These are phyloP conservation scores for Incumbomyces lentus DNA, from an alignment of 2,329 filamentous ascomycete genomes.

Conservation along the genomic window DNA sequence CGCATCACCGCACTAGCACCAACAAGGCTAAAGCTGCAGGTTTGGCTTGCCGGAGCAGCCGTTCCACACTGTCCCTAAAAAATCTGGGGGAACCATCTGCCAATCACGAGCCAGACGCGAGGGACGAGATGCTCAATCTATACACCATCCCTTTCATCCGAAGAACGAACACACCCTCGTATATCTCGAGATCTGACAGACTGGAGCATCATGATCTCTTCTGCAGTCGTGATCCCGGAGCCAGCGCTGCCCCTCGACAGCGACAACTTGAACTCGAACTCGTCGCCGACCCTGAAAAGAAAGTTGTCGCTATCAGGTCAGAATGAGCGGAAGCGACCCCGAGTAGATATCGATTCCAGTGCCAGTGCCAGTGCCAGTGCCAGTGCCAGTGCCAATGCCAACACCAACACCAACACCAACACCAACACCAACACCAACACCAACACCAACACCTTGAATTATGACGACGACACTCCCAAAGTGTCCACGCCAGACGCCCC, in stretches of 20 bases:
- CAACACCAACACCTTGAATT: conserved; percentile 19
- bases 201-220: conserved; percentile 23
- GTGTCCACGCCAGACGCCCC: background rate
- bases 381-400: background rate
- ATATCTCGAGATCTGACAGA: background rate
- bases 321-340: conserved; percentile 43
- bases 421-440: background rate
- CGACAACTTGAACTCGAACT: conserved; percentile 18
- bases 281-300: conserved; percentile 37
- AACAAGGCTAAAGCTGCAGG: background rate
- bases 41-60: background rate
- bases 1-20: too few species aligned
- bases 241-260: conserved; percentile 14
- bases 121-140: background rate
- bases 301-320: conserved; percentile 45
- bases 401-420: background rate
- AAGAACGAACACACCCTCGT: background rate
- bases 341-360: conserved; percentile 26
- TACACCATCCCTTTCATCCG: background rate
- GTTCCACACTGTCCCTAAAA: too few species aligned
- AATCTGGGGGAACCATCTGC: too few species aligned
- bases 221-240: conserved; percentile 27
- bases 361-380: background rate
- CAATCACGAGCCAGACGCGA: background rate
- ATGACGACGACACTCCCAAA: conserved; percentile 20